A percentile compares a stretch with the other conserved stretches of the same genome.
Evolutionary conservation across 2,329 filamentous ascomycete genomes (phyloP).

Genomic region (Ophiostoma sp.): DNA sequence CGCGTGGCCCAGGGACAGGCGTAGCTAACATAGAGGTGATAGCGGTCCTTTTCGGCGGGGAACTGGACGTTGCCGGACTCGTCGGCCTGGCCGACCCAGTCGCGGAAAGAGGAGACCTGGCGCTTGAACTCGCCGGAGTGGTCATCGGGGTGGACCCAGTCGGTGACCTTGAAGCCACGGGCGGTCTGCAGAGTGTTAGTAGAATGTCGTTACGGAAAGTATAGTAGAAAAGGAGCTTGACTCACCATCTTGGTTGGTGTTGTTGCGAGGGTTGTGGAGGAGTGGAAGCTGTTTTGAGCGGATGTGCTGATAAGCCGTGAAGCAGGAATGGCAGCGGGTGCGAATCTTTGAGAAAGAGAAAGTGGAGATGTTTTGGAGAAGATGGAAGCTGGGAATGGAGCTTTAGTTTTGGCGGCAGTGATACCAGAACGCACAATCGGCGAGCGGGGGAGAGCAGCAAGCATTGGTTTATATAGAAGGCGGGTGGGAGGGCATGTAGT

Average conservation of each 20-base stretch:
- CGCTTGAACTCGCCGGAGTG: conserved; percentile 91
- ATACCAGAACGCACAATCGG: conserved; percentile 22
- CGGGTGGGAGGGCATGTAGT: neutral
- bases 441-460: conserved; percentile 21
- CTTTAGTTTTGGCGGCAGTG: neutral
- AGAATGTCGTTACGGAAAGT: neutral
- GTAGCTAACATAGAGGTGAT: conserved; percentile 94
- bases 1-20: conserved; percentile 94
- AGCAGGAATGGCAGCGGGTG: neutral
- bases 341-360: too few relatives aligned
- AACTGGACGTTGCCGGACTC: conserved; percentile 68
- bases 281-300: neutral
- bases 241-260: conserved; percentile 22
- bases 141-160: conserved; percentile 79
- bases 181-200: conserved; percentile 16
- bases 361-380: neutral
- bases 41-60: conserved; percentile 81
- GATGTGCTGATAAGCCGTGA: neutral
- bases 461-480: conserved; percentile 24
- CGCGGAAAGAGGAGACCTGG: conserved; percentile 77
- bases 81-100: conserved; percentile 60
- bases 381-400: neutral
- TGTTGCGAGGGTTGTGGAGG: neutral
- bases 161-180: conserved; percentile 59
- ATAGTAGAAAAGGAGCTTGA: neutral